Base-by-base conservation (phyloP, 768 basidiomycete species). In the Calocybe cyanea region DNA sequence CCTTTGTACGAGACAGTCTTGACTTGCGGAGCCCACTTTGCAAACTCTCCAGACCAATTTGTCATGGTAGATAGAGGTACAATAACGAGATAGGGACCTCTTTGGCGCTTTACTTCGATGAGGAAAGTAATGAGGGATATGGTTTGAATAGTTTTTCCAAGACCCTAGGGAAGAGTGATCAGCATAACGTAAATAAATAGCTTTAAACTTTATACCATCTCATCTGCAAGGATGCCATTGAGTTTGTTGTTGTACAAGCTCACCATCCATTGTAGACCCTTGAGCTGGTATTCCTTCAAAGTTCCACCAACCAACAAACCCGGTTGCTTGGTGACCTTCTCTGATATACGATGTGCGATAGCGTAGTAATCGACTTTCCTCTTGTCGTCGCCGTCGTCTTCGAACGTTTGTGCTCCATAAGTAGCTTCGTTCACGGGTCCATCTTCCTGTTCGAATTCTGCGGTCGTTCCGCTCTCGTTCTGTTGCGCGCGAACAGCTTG, bases 261-360 rank as follows among this genome's bases (percentile, higher is more conserved):
- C 57, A 97, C 93, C 93, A 96, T 95, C 92, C 93, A 97, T 66
- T 95, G 93, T 57, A 97, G 65, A 47, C 93, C 93, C 70, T 94
- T 93, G 57, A 96, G 48, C 65, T 96, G 93, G 61, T 96, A 95
- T 38, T 94, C 92, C 65, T 96, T 97, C 57, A 97, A 73, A 1
- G 84, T 91, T 37, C 93, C 93, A 49, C 92, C 93, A 24, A 87
- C 62, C 14, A 96, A 78, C 20, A 96, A 72, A 31, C 55, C 55
- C 2, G 90, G 90, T 59, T 92, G 90, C 52, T 63, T 73, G 19
- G 78, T 67, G 50, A 98, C 67, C 65, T 75, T 93, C 76, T 99
- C 96, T 56, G 85, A 85, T 55, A 92, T 86, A 49, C 83, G 75
- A 64, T 98, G 96, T 1, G 96, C 93, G 42, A 98, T 89, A 4